Base-by-base conservation (phyloP, 75 land plant species). In the Pinus taeda region DNA sequence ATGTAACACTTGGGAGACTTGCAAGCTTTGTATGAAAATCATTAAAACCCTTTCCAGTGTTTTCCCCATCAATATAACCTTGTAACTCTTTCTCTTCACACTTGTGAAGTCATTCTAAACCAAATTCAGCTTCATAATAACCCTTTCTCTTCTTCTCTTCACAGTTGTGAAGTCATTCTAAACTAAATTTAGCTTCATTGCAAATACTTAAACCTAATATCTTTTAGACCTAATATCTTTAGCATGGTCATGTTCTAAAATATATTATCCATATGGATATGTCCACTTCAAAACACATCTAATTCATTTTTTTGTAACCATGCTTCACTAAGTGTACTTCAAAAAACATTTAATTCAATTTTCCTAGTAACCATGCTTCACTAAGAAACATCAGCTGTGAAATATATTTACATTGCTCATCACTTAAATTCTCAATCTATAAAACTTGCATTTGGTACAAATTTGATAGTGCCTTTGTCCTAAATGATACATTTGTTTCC, bases 291-390 rank as follows among this genome's bases (percentile, higher is more conserved):
- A 74, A 55, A 93, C 94, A 8, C 92, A 80, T 26, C 99, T 90
- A 70, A 96, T 83, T 96, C 1, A 33, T 0, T 0, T 33, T 1
- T 33, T 0, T 33, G 33, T 33, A 33, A 33, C 33, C 33, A 33
- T 33, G 33, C 33, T 33, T 33, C 33, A 33, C 2, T 33, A 33
- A 26, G 26, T 33, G 33, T 1, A 33, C 33, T 33, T 33, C 33
- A 33, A 71, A 55, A 93, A 91, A 7, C 93, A 79, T 24, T 97
- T 89, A 72, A 93, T 83, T 96, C 98, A 75, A 93, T 89, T 73
- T 93, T 96, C 97, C 94, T 26, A 26, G 99, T 29, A 87, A 82
- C 97, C 99, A 94, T 12, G 99, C 99, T 57, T 96, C 99, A 74
- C 79, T 90, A 5, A 96, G 88, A 80, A 96, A 96, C 85, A 94